Conservation (phyloP, 345 rosid genomes). For the Cardamine occulta region DNA sequence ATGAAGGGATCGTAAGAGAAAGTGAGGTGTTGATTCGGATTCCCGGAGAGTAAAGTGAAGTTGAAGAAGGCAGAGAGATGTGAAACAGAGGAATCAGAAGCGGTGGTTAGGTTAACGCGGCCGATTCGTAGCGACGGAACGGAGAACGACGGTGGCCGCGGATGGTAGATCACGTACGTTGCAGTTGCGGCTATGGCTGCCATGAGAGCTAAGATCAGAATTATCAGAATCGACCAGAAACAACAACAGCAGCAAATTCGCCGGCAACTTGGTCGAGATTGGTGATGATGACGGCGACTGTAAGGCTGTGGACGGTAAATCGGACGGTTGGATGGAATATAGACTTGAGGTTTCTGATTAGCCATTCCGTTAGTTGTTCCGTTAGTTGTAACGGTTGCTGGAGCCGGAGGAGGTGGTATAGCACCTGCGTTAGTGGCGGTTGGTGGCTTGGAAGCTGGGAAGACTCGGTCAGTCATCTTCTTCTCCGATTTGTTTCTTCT, state of each 20-base stretch:
- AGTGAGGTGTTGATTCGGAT: conserved; percentile 77
- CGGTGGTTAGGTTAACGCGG: conserved; percentile 70
- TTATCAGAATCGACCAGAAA: conserved; percentile 75
- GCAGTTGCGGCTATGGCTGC: conserved; percentile 74
- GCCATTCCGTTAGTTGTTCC: conserved; percentile 32
- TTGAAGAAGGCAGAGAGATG: conserved; percentile 73
- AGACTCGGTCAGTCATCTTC: conserved; percentile 63
- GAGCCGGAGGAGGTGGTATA: conserved; percentile 39
- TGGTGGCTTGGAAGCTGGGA: conserved; percentile 70
- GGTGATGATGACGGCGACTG: conserved; percentile 56
- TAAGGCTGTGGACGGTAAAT: conserved; percentile 69
- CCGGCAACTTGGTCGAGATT: conserved; percentile 61
- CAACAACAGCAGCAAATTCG: conserved; percentile 82
- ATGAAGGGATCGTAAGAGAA: conserved; percentile 70
- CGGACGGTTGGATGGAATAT: conserved; percentile 64
- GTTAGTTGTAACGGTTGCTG: conserved; percentile 27
- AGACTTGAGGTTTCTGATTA: conserved; percentile 53
- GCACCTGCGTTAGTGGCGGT: conserved; percentile 40
- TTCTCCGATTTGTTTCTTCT: conserved; percentile 29
- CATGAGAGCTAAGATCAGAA: conserved; percentile 65
- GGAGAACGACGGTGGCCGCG: conserved; percentile 74
- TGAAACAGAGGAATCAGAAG: conserved; percentile 67
- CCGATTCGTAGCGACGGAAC: conserved; percentile 72
- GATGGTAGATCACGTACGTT: conserved; percentile 75
- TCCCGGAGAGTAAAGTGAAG: conserved; percentile 71